Evolutionary conservation across 176 grass and related monocot species (phyloP).

Genomic region (Metroxylon sagu): DNA sequence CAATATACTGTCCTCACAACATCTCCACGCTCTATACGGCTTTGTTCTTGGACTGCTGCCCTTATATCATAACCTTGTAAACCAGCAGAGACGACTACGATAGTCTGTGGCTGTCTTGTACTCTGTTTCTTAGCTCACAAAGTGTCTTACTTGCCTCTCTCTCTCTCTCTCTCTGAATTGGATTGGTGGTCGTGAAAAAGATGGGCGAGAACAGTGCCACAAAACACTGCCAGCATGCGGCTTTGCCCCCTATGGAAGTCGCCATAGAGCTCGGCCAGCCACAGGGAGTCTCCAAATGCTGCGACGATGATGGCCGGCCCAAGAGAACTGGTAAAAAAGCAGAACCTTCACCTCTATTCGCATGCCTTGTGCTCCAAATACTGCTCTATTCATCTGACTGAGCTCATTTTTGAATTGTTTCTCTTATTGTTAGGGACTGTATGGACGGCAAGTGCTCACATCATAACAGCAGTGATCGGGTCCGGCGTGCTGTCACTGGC

Average conservation of each 20-base stretch:
- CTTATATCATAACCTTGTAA: no score
- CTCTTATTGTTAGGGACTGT: constrained; percentile 39
- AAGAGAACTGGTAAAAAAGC: constrained; percentile 53
- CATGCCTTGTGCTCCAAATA: no score
- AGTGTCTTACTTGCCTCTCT: background rate
- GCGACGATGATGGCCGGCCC: constrained; percentile 79
- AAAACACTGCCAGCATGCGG: constrained; percentile 36
- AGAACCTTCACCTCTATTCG: background rate
- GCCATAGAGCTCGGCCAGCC: constrained; percentile 43
- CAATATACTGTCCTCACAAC: no score
- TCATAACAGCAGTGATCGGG: constrained; percentile 92
- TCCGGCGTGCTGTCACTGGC: constrained; percentile 82
- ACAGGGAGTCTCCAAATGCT: constrained; percentile 48
- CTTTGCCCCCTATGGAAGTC: constrained; percentile 34
- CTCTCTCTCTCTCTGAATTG: background rate
- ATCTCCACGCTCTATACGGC: no score
- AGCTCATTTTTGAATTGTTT: no score
- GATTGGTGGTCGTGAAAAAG: constrained; percentile 12
- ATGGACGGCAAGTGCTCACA: constrained; percentile 87
- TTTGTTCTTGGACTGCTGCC: no score
- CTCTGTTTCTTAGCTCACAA: no score
- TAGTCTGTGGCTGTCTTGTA: no score
- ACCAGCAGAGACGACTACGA: no score
- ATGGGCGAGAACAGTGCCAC: constrained; percentile 44
- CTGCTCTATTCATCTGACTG: no score